Conservation (phyloP, 345 rosid species). For the Carallia brachiata region DNA sequence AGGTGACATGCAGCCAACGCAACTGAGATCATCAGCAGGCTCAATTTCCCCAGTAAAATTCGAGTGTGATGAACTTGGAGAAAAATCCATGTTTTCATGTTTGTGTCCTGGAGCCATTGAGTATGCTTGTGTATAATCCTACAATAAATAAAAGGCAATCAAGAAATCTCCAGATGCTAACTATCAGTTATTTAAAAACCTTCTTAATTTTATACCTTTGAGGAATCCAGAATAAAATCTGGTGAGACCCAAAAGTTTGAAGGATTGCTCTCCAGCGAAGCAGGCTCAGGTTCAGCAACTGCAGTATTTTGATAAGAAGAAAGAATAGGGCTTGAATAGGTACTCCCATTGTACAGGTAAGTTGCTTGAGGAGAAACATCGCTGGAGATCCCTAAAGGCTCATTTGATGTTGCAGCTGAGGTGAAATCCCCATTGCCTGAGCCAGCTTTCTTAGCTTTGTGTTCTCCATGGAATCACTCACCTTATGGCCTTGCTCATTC, state of each 20-base stretch:
- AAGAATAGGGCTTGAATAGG: conserved; percentile 41
- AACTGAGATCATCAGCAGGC: conserved; percentile 42
- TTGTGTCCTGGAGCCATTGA: conserved; percentile 44
- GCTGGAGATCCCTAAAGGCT: conserved; percentile 33
- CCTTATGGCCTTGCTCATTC: conserved; percentile 52
- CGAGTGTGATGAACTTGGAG: conserved; percentile 45
- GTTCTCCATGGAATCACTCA: conserved; percentile 34
- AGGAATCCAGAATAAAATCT: conserved; percentile 62
- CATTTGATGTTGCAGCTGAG: conserved; percentile 37
- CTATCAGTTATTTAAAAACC: neutral
- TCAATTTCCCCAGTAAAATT: conserved; percentile 53
- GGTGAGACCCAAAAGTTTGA: conserved; percentile 52
- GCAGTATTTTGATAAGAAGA: conserved; percentile 41
- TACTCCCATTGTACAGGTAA: conserved; percentile 32
- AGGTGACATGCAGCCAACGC: conserved; percentile 40
- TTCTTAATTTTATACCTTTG: conserved; percentile 33
- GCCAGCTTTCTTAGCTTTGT: conserved; percentile 26
- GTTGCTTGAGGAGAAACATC: conserved; percentile 46
- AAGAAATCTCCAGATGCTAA: neutral
- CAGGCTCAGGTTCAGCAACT: conserved; percentile 34
- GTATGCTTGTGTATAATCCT: conserved; percentile 49
- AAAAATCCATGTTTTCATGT: conserved; percentile 45
- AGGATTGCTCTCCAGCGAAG: conserved; percentile 31
- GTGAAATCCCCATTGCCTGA: conserved; percentile 37
- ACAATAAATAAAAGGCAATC: conserved; percentile 12